Percentiles rank a stretch among this genome's conserved stretches.
Evolutionary conservation across 2,329 filamentous ascomycete genomes (phyloP).

Genomic region (Nemania sp.): DNA sequence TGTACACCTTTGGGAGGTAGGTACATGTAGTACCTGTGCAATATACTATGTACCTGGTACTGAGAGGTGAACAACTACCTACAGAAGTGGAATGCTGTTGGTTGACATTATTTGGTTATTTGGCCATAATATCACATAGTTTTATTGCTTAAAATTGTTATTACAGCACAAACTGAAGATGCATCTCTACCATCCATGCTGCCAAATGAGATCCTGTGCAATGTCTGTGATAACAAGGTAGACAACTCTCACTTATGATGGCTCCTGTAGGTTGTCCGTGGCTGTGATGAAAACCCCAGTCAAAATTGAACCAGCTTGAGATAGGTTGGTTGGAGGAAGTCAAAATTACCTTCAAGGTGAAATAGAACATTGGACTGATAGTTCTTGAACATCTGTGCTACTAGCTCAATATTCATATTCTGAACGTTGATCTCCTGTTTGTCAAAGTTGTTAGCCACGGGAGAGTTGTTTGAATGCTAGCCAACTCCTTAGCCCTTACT

Average conservation of each 20-base stretch:
- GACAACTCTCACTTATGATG: slow-evolving; percentile 53
- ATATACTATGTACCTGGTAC: too few relatives aligned
- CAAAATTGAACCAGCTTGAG: not conserved
- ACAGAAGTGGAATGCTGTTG: too few relatives aligned
- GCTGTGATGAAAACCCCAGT: slow-evolving; percentile 55
- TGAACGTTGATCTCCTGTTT: slow-evolving; percentile 94
- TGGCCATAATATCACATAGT: too few relatives aligned
- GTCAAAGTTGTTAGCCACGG: not conserved
- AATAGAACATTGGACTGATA: slow-evolving; percentile 98
- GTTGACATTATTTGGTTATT: too few relatives aligned
- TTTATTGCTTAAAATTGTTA: too few relatives aligned
- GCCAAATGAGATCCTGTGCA: not conserved
- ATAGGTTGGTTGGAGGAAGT: not conserved
- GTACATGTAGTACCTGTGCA: too few relatives aligned
- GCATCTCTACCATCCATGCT: too few relatives aligned
- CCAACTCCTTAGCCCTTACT: slow-evolving; percentile 49
- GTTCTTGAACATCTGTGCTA: slow-evolving; percentile 99
- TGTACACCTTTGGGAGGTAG: too few relatives aligned
- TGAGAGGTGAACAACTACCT: too few relatives aligned
- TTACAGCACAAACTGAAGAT: too few relatives aligned
- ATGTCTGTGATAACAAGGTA: not conserved
- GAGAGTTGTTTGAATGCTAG: not conserved
- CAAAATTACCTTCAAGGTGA: slow-evolving; percentile 85
- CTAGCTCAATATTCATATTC: slow-evolving; percentile 98
- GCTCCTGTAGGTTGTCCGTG: slow-evolving; percentile 82